Evolutionary conservation across 2,329 filamentous ascomycete species (phyloP), one percentile per base, ranked within the genome.

Genomic region (Pochonia chlamydosporia): DNA sequence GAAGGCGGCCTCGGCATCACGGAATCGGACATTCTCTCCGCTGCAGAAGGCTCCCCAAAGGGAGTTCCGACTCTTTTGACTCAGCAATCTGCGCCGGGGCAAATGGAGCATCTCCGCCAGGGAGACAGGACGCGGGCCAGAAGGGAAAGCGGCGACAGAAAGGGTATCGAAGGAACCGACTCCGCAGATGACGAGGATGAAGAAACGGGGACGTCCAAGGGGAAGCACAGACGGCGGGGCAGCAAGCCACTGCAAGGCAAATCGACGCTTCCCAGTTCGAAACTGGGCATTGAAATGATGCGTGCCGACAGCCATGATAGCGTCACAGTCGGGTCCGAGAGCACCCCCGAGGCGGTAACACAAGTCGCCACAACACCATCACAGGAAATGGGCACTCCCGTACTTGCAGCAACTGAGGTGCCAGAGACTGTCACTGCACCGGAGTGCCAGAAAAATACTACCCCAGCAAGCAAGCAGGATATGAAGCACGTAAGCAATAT

Each of bases 271-370:
- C 85, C 87, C 11, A 87, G 85, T 46, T 96, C 90, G 1, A 96
- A 96, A 65, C 78, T 97, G 2, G 90, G 90, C 2, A 93, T 90
- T 43, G 92, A 97, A 65, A 96, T 97, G 92, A 92, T 96, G 89
- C 83, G 92, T 41, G 95, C 92, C 18, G 95, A 96, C 64, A 96
- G 89, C 60, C 86, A 92, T 57, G 92, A 95, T 42, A 96, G 91
- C 59, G 79, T 88, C 46, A 72, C 72, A 1, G 44, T 76, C 11
- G 65, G 68, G 10, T 75, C 76, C 3, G 77, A 79, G 40, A 73
- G 68, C 54, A 72, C 71, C 13, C 63, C 71, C 1, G 76, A 78
- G 53, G 70, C 72, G n/a, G 63, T 70, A n/a, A 76, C 75, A 3
- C 72, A 77, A 57, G 70, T 75, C 11, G 64, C 60, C 37, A 75